phyloP scores from a whole-genome alignment of 768 basidiomycete genomes.

The Serendipita sp. region DNA sequence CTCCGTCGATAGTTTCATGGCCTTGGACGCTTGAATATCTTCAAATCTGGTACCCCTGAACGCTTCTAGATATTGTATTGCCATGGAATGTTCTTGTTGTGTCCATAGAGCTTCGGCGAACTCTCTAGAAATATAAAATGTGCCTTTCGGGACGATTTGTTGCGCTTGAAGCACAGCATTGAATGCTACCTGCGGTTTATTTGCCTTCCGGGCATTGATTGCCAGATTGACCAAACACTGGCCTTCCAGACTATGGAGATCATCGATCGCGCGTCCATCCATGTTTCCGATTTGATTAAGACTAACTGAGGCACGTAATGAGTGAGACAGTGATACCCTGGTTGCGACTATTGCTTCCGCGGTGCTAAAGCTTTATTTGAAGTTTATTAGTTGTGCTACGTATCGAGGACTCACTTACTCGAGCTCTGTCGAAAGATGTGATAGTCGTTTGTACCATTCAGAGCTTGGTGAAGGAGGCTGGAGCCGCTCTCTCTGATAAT shows the following conservation, averaged over 20 bases:
- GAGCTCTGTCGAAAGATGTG: conserved; percentile 36
- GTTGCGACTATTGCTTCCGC: conserved; percentile 69
- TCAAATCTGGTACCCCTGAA: conserved; percentile 12
- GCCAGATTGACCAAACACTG: conserved; percentile 56
- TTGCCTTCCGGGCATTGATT: conserved; percentile 47
- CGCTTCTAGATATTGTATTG: conserved; percentile 52
- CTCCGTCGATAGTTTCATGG: not conserved
- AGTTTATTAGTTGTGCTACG: not conserved
- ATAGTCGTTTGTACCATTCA: conserved; percentile 27
- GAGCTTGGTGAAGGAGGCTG: conserved; percentile 9
- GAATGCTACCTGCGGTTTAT: conserved; percentile 64
- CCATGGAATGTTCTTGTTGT: conserved; percentile 68
- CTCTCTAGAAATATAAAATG: conserved; percentile 52
- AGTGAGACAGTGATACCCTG: conserved; percentile 63
- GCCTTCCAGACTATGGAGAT: conserved; percentile 46
- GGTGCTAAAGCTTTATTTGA: conserved; percentile 42
- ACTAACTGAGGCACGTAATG: conserved; percentile 50
- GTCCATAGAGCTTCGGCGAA: conserved; percentile 84
- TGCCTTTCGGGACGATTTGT: conserved; percentile 28
- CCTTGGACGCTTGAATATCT: not conserved
- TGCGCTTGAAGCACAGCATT: conserved; percentile 73
- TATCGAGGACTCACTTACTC: conserved; percentile 34
- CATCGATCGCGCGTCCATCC: conserved; percentile 32
- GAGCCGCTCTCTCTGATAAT: conserved; percentile 1
- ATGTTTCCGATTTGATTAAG: conserved; percentile 63